These are phyloP conservation scores for Populus nigra DNA, from an alignment of 345 rosid genomes.

Conservation along the genomic window DNA sequence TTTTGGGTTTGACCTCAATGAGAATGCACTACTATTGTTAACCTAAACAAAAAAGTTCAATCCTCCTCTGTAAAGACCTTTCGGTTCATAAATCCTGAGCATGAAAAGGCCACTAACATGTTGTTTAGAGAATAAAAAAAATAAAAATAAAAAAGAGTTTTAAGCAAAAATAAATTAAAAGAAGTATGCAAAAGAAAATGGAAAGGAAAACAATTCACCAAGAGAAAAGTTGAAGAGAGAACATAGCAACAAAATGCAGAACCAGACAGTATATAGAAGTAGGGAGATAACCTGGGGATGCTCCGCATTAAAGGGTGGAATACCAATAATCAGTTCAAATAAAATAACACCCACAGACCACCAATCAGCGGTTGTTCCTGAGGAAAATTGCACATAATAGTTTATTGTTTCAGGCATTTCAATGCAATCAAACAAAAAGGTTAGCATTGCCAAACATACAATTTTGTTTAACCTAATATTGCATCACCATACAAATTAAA, in stretches of 20 bases:
- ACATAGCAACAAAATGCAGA: slow-evolving; percentile 3
- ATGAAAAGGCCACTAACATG: neutral
- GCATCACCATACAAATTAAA: slow-evolving; percentile 6
- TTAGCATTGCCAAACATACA: neutral
- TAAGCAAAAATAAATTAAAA: neutral
- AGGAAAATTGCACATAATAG: slow-evolving; percentile 18
- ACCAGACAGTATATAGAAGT: slow-evolving; percentile 6
- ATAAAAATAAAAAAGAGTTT: neutral
- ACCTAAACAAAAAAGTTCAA: neutral
- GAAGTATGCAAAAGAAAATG: neutral
- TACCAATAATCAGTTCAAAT: slow-evolving; percentile 91
- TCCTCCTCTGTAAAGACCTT: neutral
- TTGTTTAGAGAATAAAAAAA: neutral
- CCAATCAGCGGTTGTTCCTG: slow-evolving; percentile 99
- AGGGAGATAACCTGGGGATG: slow-evolving; percentile 62
- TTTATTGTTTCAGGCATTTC: neutral
- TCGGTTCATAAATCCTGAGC: neutral
- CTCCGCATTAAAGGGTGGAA: slow-evolving; percentile 99
- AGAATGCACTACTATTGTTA: neutral
- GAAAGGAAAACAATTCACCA: neutral
- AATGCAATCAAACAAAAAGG: neutral
- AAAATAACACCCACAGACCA: slow-evolving; percentile 98
- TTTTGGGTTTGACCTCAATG: neutral
- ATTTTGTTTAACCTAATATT: neutral
- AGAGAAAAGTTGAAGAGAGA: slow-evolving; percentile 6